Evolutionary conservation across 345 rosid species (phyloP).

Genomic region (Erucastrum elatum): DNA sequence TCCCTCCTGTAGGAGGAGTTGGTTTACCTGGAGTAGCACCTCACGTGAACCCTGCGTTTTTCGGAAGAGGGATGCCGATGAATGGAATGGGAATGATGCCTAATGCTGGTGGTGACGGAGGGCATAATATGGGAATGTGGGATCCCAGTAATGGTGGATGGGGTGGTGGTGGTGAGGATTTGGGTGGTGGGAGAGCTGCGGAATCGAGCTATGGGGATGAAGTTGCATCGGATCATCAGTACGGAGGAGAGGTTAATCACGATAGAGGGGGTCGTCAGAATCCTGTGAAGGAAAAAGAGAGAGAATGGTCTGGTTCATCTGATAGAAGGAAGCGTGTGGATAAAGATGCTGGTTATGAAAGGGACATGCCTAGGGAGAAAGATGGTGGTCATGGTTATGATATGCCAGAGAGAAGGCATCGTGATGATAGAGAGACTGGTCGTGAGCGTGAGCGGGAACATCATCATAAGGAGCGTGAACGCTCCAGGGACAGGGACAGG

Average conservation of each 20-base stretch:
- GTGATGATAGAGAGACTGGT: slow-evolving; percentile 59
- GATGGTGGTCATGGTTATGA: slow-evolving; percentile 57
- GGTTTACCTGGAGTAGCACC: slow-evolving; percentile 86
- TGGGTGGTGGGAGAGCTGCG: slow-evolving; percentile 68
- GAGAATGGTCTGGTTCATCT: slow-evolving; percentile 78
- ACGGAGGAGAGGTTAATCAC: slow-evolving; percentile 69
- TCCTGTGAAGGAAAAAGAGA: slow-evolving; percentile 62
- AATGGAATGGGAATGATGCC: slow-evolving; percentile 84
- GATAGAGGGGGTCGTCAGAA: slow-evolving; percentile 64
- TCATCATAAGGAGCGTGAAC: slow-evolving; percentile 60
- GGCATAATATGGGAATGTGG: slow-evolving; percentile 70
- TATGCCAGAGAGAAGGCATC: slow-evolving; percentile 60
- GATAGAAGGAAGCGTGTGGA: slow-evolving; percentile 71
- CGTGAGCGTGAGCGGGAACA: slow-evolving; percentile 61
- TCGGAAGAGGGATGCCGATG: slow-evolving; percentile 73
- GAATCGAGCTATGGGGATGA: slow-evolving; percentile 91
- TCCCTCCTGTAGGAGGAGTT: slow-evolving; percentile 61
- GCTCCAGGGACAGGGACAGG: slow-evolving; percentile 53
- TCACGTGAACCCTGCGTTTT: slow-evolving; percentile 80
- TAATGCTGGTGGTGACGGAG: slow-evolving; percentile 7
- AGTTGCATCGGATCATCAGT: slow-evolving; percentile 78
- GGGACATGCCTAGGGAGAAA: slow-evolving; percentile 60
- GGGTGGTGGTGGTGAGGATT: slow-evolving; percentile 57
- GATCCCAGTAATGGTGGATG: slow-evolving; percentile 70
- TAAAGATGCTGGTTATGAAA: slow-evolving; percentile 57